Percentiles rank a stretch among this genome's conserved stretches.
Conservation (phyloP, 2,329 filamentous ascomycete species). For the Apiospora malaysiana region DNA sequence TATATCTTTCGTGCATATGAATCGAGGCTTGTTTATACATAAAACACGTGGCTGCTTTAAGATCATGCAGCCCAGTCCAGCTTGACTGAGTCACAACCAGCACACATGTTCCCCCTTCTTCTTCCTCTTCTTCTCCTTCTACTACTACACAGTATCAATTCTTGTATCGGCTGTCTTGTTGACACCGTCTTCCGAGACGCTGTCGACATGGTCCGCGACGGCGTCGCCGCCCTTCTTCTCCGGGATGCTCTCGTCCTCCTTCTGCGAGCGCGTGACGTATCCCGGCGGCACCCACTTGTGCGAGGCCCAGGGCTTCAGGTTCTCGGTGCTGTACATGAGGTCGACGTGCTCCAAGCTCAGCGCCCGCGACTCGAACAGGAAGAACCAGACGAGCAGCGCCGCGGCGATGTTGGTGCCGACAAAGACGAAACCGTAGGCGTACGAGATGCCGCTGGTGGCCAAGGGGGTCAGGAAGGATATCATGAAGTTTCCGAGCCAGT, state of each 20-base stretch:
- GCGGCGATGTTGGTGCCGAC: slow-evolving; percentile 65
- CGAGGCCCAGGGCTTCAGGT: slow-evolving; percentile 67
- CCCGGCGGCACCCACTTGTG: slow-evolving; percentile 56
- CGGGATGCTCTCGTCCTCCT: slow-evolving; percentile 3
- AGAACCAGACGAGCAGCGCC: slow-evolving; percentile 69
- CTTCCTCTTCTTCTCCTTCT: not conserved
- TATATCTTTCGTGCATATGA: not conserved
- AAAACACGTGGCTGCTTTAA: not conserved
- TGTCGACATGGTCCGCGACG: slow-evolving; percentile 10
- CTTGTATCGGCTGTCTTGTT: slow-evolving; percentile 3
- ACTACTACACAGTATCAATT: not conserved
- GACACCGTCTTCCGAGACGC: slow-evolving; percentile 1
- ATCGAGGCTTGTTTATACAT: not conserved
- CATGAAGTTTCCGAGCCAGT: slow-evolving; percentile 70
- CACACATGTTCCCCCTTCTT: not conserved
- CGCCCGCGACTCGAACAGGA: slow-evolving; percentile 69
- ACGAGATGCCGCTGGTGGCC: slow-evolving; percentile 66
- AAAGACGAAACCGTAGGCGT: slow-evolving; percentile 70
- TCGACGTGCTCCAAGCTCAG: slow-evolving; percentile 75
- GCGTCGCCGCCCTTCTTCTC: slow-evolving; percentile 17
- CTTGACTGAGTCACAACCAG: not conserved
- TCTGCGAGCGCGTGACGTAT: slow-evolving; percentile 47
- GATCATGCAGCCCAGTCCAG: not conserved
- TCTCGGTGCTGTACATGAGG: slow-evolving; percentile 67
- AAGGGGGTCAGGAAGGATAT: slow-evolving; percentile 73